Base-by-base conservation (phyloP, 2,329 filamentous ascomycete species). In the Aspergillus sp. region DNA sequence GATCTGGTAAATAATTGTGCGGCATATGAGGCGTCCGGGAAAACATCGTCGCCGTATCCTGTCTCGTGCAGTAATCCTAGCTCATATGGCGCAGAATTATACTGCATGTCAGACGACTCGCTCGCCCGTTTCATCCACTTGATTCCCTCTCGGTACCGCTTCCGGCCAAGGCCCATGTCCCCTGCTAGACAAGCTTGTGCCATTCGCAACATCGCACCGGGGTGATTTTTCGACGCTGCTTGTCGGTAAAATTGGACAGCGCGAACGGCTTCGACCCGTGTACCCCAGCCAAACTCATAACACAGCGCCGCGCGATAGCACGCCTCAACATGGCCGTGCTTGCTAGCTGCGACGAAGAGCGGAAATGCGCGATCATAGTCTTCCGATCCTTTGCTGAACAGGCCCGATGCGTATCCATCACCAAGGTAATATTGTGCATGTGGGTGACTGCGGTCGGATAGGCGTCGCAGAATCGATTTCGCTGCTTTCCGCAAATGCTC, bases 211-310 rank as follows among this genome's bases (percentile, higher is more conserved):
- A 96, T 95, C 44, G 93, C 91, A 44, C 93, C 93, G 0, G 93
- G 93, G 61, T 98, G 93, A 51, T 90, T 88, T 69, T 96, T 97
- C 5, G 90, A 88, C 2, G 93, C 90, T 7, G 90, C 87, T 53
- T 86, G 85, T 47, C 91, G 85, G 63, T 95, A 86, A 67, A 93
- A 98, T 65, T 97, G 90, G 1, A 94, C 87, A 39, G 93, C 91
- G 70, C 96, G 96, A 44, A 86, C 82, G 49, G 87, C 86, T 61
- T 96, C 90, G 61, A 89, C 89, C 49, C 89, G 84, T 61, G 86
- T 94, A 37, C 93, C 93, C 93, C 93, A 98, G 53, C 90, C 93
- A 69, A 96, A 97, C 68, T 98, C 93, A 72, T 97, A 97, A 73
- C 90, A 96, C 48, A 98, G 77, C 13, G 87, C 93, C 45, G 91